Evolutionary conservation across 2,329 filamentous ascomycete species (phyloP), one percentile per base, ranked within the genome.

Genomic region (Aureobasidium musti): DNA sequence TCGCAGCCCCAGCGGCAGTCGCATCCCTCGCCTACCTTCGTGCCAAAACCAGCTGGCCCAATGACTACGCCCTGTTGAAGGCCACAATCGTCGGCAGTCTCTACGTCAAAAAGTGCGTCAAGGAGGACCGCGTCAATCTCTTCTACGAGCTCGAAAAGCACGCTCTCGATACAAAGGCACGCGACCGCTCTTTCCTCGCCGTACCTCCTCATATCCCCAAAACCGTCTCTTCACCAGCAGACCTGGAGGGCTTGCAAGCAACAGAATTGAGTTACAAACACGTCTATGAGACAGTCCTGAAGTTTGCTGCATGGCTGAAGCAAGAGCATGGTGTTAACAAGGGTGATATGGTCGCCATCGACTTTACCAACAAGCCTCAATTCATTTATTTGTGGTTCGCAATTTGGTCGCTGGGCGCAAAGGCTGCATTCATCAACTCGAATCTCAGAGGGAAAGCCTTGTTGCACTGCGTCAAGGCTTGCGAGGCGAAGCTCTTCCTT

Each of bases 341-440:
- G 30, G 86, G 85, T 52, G 91, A 96, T 63, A 86, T 96, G 39
- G 89, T 96, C 21, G 91, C 91, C 10, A 83, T 96, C 71, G 84
- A 95, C 76, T 90, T 91, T 71, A 88, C 90, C 77, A 97, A 96
- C 75, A 91, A 87, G 47, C 87, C 91, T n/a, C 83, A 84, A 3
- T 94, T 92, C 73, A 73, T 94, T 33, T 91, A 93, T 74, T 69
- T 96, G 10, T 86, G 88, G 83, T 81, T 93, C 65, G 92, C 89
- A 0, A 78, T 96, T 37, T 96, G 91, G 91, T 87, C 88, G 35
- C 87, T 96, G 67, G 92, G 92, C 13, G 92, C 90, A 0, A 87
- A 87, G 66, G 91, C 92, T 0, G 92, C 92, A 0, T 91, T 95
- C 72, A 89, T 96, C 79, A 97, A 97, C 78, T 94, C 93, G 78